A percentile compares a stretch with the other conserved stretches of the same genome.
Conservation (phyloP, 129 eudicot species). For the Silybum marianum region DNA sequence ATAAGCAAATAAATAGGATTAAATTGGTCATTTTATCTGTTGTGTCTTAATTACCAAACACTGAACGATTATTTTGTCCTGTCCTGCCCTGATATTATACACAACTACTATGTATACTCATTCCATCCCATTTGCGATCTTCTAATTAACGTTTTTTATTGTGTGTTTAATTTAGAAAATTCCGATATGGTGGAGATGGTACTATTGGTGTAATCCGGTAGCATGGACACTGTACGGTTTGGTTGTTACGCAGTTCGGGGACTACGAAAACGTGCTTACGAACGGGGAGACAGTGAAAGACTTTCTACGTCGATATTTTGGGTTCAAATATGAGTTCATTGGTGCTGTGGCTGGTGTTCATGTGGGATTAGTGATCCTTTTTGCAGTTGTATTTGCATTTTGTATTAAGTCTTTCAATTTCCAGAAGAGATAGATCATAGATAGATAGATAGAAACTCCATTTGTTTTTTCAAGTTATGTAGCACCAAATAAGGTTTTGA, state of each 20-base stretch:
- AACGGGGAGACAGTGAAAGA: constrained; percentile 10
- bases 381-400: constrained; percentile 28
- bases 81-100: not conserved
- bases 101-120: not conserved
- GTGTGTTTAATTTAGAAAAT: not conserved
- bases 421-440: constrained; percentile 34
- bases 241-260: constrained; percentile 54
- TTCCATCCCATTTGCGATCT: not conserved
- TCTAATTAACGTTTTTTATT: not conserved
- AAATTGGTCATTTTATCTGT: too few relatives aligned
- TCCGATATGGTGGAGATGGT: constrained; percentile 77
- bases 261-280: constrained; percentile 8
- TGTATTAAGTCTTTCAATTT: constrained; percentile 41
- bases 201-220: constrained; percentile 53
- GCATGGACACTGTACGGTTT: constrained; percentile 63
- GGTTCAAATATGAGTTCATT: constrained; percentile 41
- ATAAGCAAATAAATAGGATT: too few relatives aligned
- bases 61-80: too few relatives aligned
- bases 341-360: constrained; percentile 33
- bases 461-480: not conserved
- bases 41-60: too few relatives aligned
- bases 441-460: constrained; percentile 23
- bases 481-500: not conserved
- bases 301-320: constrained; percentile 27
- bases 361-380: constrained; percentile 20